phyloP scores from a whole-genome alignment of 2,329 filamentous ascomycete species.

The Fusarium decemcellulare region DNA sequence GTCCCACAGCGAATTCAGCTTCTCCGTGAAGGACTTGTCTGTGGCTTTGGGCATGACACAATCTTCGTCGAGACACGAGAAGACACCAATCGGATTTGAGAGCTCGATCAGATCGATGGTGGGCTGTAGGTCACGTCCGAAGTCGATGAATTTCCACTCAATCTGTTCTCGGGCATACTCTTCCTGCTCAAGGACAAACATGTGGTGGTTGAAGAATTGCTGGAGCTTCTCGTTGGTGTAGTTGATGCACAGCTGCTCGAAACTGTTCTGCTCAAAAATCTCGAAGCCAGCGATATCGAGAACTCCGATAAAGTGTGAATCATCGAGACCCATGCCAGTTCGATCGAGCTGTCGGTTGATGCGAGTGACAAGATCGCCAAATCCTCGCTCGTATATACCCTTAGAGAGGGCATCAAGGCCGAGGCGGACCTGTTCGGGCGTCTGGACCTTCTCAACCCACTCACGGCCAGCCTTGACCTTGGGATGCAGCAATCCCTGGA shows the following conservation, averaged over 20 bases:
- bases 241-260: constrained; percentile 99
- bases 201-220: constrained; percentile 99
- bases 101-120: constrained; percentile 98
- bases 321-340: constrained; percentile 85
- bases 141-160: constrained; percentile 99
- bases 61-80: constrained; percentile 97
- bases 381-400: constrained; percentile 96
- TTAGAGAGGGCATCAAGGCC: constrained; percentile 93
- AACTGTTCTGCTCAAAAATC: constrained; percentile 98
- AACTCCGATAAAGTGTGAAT: constrained; percentile 96
- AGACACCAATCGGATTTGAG: constrained; percentile 97
- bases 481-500: constrained; percentile 91
- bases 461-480: constrained; percentile 95
- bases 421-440: constrained; percentile 93
- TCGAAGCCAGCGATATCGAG: constrained; percentile 99
- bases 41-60: constrained; percentile 99
- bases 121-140: constrained; percentile 95
- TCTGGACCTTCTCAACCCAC: constrained; percentile 99
- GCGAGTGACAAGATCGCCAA: constrained; percentile 90
- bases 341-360: constrained; percentile 95
- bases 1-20: constrained; percentile 97
- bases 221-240: constrained; percentile 99
- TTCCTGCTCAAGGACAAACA: constrained; percentile 99
- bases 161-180: constrained; percentile 98
- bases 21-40: constrained; percentile 97